Evolutionary conservation across 805 yeast genomes (phyloP), one percentile per base, ranked within the genome.

Genomic region (Lachancea sp.): DNA sequence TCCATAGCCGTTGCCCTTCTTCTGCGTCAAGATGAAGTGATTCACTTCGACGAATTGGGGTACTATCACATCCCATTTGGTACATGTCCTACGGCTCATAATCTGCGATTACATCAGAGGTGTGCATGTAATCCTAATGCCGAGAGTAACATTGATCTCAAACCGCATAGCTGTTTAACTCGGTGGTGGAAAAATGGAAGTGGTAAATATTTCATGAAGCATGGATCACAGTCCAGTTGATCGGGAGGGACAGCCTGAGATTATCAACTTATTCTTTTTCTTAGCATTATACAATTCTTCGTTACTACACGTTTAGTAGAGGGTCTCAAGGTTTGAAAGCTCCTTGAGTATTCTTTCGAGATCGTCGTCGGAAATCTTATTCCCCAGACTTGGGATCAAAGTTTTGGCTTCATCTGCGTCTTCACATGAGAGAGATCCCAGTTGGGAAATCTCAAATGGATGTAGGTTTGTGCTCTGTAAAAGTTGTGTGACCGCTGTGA

Each of bases 341-440:
- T 92, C 96, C 50, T 89, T 94, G 51, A 92, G 70, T 42, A 90
- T 73, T 35, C 85, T 79, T 61, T 88, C 95, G 45, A 92, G 67
- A 56, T 89, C 97, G 31, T 84, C 83, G 49, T 88, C 95, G 8
- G 83, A 75, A 38, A 84, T 87, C 62, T 89, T 89, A 45, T 74
- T 77, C 18, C 76, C 73, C 56, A 92, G 71, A 62, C 95, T 83
- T 34, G 98, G 97, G 43, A 92, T 81, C 55, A 92, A 71, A 13
- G 96, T 85, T 64, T 86, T 86, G 26, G 97, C 97, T 68, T 92
- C 98, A 57, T 85, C 98, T 5, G 95, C 88, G 47, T 90, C 97
- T 57, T 90, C 98, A 64, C 97, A 89, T 22, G 92, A 83, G 46
- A 90, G 71, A 3, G 95, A 85, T 0, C 94, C 90, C 43, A 70